Base-by-base conservation (phyloP, 2,329 filamentous ascomycete species). In the Knufia petricola region DNA sequence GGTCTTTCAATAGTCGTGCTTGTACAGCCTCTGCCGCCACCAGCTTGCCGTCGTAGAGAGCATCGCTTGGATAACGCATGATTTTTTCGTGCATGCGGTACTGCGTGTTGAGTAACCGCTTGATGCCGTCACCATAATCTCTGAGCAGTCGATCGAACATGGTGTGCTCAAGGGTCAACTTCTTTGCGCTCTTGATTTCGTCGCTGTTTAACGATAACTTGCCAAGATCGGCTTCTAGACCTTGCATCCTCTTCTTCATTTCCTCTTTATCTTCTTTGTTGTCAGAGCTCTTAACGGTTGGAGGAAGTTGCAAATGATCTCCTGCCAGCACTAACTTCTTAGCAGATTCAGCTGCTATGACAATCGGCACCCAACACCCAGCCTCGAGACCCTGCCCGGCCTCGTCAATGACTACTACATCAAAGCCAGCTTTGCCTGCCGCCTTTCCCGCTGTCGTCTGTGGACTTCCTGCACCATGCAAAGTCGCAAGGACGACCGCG, bases 81-180 rank as follows among this genome's bases (percentile, higher is more conserved):
- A 98, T 96, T 47, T 75, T 81, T 61, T 94, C 84, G 63, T 98
- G 88, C 92, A 98, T 98, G 31, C 92, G 87, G 65, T 98, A 98
- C 68, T 98, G 92, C 3, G 85, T 94, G 3, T 87, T 96, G 20
- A 98, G 78, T 86, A 96, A 95, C 45, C 85, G 76, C 70, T 96
- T 96, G 69, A 98, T 88, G 3, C 72, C 73, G 1, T 81, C 69
- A 1, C 92, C 92, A 62, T 98, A 86, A 13, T 95, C 71, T 3
- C 76, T 74, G 38, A 98, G 74, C 36, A 98, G 74, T 23, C 92
- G 78, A 64, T 96, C 90, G 64, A 98, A 98, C 24, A 98, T 73
- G 0, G 92, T 96, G n/a, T 76, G 85, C 61, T 95, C 89, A 4
- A 98, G 75, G 1, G 77, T 81, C 59, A 80, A 72, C 4, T 73